phyloP scores from a whole-genome alignment of 2,329 filamentous ascomycete genomes.

The Ceratocystis albifundus region DNA sequence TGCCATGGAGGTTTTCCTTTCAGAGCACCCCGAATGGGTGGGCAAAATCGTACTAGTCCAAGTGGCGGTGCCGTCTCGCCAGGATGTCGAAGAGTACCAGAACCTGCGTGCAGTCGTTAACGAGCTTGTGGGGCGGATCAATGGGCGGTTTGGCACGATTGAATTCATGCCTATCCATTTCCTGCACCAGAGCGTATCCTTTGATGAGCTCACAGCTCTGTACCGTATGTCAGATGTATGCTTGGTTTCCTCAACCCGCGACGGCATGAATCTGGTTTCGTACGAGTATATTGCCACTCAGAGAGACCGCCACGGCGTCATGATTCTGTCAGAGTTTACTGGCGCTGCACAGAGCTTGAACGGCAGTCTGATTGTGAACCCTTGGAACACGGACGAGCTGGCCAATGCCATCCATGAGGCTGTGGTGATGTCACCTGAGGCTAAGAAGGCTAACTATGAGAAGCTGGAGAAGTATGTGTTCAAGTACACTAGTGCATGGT shows the following conservation, averaged over 20 bases:
- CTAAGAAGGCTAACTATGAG: slow-evolving; percentile 73
- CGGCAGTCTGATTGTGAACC: slow-evolving; percentile 87
- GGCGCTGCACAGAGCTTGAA: slow-evolving; percentile 91
- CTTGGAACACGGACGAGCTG: slow-evolving; percentile 95
- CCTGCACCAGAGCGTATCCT: slow-evolving; percentile 88
- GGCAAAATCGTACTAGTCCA: slow-evolving; percentile 94
- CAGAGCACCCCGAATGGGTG: slow-evolving; percentile 95
- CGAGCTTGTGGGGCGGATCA: slow-evolving; percentile 91
- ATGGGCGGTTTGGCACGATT: slow-evolving; percentile 90
- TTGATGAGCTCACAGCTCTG: slow-evolving; percentile 86
- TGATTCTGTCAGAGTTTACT: slow-evolving; percentile 94
- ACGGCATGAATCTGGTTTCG: slow-evolving; percentile 97
- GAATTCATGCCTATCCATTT: slow-evolving; percentile 99
- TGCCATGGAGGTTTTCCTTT: slow-evolving; percentile 90
- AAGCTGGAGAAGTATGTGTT: slow-evolving; percentile 92
- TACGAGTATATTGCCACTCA: slow-evolving; percentile 98
- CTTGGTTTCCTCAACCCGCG: slow-evolving; percentile 85
- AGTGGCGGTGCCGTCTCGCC: slow-evolving; percentile 84
- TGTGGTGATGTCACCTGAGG: slow-evolving; percentile 90
- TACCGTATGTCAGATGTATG: slow-evolving; percentile 89
- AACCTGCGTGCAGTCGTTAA: slow-evolving; percentile 92
- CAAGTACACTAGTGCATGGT: slow-evolving; percentile 96
- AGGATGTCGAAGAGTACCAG: slow-evolving; percentile 96
- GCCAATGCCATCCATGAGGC: slow-evolving; percentile 88
- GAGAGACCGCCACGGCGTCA: slow-evolving; percentile 75